Evolutionary conservation across 2,329 filamentous ascomycete species (phyloP).

Genomic region (Pseudocercospora ulei): DNA sequence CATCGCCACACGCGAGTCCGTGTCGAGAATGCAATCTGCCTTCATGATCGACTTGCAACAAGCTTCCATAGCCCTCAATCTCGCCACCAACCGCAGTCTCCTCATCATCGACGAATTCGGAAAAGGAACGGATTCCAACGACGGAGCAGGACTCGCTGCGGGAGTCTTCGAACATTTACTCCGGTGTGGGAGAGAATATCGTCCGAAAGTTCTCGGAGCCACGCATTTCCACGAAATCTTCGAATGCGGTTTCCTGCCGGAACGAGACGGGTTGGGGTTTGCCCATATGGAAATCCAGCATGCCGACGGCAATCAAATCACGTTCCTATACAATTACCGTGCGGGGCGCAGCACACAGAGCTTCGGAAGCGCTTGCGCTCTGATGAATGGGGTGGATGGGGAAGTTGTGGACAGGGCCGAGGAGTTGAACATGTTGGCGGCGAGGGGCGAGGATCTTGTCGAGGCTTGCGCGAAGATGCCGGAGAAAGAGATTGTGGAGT

Average conservation of each 20-base stretch:
- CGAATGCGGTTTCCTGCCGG: slow-evolving; percentile 49
- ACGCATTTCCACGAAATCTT: slow-evolving; percentile 67
- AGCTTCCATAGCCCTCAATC: slow-evolving; percentile 62
- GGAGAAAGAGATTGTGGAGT: slow-evolving; percentile 51
- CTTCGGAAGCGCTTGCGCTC: slow-evolving; percentile 76
- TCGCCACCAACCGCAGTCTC: slow-evolving; percentile 66
- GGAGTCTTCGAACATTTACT: slow-evolving; percentile 52
- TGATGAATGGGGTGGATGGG: slow-evolving; percentile 69
- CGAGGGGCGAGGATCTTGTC: slow-evolving; percentile 65
- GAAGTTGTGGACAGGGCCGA: slow-evolving; percentile 67
- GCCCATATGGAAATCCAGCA: slow-evolving; percentile 61
- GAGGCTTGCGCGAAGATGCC: slow-evolving; percentile 61
- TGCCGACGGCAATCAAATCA: slow-evolving; percentile 48
- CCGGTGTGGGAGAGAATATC: slow-evolving; percentile 39
- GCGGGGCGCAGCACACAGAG: slow-evolving; percentile 65
- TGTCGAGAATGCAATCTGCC: slow-evolving; percentile 55
- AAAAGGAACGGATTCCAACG: slow-evolving; percentile 55
- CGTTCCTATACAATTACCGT: slow-evolving; percentile 32
- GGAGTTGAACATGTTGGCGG: slow-evolving; percentile 57
- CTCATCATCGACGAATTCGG: slow-evolving; percentile 90
- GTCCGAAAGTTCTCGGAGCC: slow-evolving; percentile 51
- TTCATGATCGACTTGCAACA: slow-evolving; percentile 83
- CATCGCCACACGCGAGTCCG: slow-evolving; percentile 63
- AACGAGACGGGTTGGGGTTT: slow-evolving; percentile 47
- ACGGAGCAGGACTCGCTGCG: slow-evolving; percentile 56